phyloP scores from a whole-genome alignment of 495 filamentous ascomycete species.

The Penicillium silybi region DNA sequence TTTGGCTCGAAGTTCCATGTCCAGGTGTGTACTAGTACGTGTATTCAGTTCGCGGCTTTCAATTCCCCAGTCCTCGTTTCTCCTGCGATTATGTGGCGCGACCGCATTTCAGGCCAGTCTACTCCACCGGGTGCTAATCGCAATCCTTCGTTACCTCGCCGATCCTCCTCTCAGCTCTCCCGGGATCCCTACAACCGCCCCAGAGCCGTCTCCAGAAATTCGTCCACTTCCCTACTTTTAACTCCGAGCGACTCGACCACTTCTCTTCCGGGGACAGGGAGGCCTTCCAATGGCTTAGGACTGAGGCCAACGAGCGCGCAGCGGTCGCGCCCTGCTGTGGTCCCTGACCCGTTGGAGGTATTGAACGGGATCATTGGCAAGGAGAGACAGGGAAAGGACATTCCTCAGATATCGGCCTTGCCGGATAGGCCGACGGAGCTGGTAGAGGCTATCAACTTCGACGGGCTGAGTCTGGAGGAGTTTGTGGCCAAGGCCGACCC shows the following conservation, averaged over 20 bases:
- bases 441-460: conserved; percentile 72
- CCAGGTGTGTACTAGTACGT: neutral
- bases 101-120: conserved; percentile 74
- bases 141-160: conserved; percentile 65
- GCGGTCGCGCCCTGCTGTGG: conserved; percentile 45
- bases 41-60: neutral
- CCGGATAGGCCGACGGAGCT: conserved; percentile 41
- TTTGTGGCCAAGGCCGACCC: conserved; percentile 51
- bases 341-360: conserved; percentile 68
- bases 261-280: conserved; percentile 60
- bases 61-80: too few relatives aligned
- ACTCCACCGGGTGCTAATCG: conserved; percentile 61
- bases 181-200: conserved; percentile 50
- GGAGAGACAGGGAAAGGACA: conserved; percentile 17
- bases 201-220: conserved; percentile 57
- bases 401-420: conserved; percentile 6
- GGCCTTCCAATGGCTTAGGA: conserved; percentile 61
- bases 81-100: conserved; percentile 71
- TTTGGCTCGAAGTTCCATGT: conserved; percentile 2
- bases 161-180: conserved; percentile 49
- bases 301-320: conserved; percentile 53
- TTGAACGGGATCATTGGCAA: conserved; percentile 68
- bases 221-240: conserved; percentile 62
- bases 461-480: conserved; percentile 66
- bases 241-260: conserved; percentile 66